phyloP scores from a whole-genome alignment of 2,329 filamentous ascomycete genomes.

The Apiospora hydei region DNA sequence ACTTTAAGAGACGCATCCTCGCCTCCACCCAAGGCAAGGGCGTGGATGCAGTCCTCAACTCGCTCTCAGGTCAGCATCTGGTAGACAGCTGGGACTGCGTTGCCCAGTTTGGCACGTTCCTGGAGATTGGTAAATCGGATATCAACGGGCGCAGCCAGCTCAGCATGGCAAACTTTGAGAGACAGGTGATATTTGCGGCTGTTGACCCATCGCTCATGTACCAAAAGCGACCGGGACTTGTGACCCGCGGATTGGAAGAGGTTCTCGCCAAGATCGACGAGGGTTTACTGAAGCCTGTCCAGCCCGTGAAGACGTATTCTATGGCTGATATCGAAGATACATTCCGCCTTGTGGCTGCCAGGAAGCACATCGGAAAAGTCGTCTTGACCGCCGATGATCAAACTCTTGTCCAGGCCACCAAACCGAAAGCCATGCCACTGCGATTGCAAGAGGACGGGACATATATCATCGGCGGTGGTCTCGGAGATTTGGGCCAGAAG shows the following conservation, averaged over 20 bases:
- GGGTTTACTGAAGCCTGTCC: constrained; percentile 30
- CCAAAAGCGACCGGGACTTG: not conserved
- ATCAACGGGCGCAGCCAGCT: constrained; percentile 41
- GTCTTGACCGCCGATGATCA: constrained; percentile 45
- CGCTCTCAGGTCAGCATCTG: constrained; percentile 37
- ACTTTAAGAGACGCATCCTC: constrained; percentile 38
- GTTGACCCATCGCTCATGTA: constrained; percentile 28
- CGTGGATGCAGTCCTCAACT: constrained; percentile 41
- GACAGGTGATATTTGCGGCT: constrained; percentile 28
- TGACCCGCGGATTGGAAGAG: constrained; percentile 17
- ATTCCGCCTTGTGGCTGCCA: constrained; percentile 39
- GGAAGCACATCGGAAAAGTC: constrained; percentile 49
- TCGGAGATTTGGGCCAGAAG: constrained; percentile 42
- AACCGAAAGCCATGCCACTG: constrained; percentile 37
- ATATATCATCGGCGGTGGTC: constrained; percentile 44
- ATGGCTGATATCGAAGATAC: constrained; percentile 40
- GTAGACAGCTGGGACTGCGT: constrained; percentile 42
- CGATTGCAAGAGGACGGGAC: constrained; percentile 36
- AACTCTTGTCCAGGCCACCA: constrained; percentile 31
- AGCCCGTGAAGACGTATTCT: constrained; percentile 32
- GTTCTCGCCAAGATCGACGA: not conserved
- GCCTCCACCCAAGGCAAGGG: constrained; percentile 34
- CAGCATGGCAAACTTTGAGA: constrained; percentile 46
- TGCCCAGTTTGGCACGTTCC: constrained; percentile 41
- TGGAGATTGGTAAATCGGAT: constrained; percentile 44